Conservation (phyloP, 768 basidiomycete genomes). For the Hypsizygus marmoreus region DNA sequence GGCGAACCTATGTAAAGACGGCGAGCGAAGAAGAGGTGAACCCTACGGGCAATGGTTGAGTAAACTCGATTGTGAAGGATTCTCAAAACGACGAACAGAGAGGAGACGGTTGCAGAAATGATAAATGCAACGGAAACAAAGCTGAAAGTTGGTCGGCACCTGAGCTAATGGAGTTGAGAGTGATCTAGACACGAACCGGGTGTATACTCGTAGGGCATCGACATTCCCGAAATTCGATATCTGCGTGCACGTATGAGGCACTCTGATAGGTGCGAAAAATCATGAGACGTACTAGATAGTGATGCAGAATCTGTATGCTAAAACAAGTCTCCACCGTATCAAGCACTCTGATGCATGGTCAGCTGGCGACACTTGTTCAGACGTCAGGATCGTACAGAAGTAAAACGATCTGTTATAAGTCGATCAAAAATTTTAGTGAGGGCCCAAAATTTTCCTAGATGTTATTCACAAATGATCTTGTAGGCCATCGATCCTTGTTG, state of each 20-base stretch:
- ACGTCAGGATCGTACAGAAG: conserved; percentile 9
- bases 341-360: background rate
- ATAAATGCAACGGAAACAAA: background rate
- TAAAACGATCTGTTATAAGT: background rate
- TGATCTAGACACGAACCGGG: background rate
- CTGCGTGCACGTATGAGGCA: background rate
- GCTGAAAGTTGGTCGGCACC: background rate
- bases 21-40: conserved; percentile 4
- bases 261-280: background rate
- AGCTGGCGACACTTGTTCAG: background rate
- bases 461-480: conserved; percentile 11
- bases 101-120: background rate
- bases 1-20: background rate
- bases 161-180: background rate
- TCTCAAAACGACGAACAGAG: background rate
- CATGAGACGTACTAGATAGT: conserved; percentile 12
- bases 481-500: conserved; percentile 11
- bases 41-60: background rate
- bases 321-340: conserved; percentile 17
- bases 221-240: background rate
- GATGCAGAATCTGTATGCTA: conserved; percentile 9
- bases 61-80: background rate
- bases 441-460: background rate
- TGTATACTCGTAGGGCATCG: background rate
- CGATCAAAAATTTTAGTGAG: background rate